phyloP scores from a whole-genome alignment of 805 yeast genomes.

The Priceomyces melissophilus region DNA sequence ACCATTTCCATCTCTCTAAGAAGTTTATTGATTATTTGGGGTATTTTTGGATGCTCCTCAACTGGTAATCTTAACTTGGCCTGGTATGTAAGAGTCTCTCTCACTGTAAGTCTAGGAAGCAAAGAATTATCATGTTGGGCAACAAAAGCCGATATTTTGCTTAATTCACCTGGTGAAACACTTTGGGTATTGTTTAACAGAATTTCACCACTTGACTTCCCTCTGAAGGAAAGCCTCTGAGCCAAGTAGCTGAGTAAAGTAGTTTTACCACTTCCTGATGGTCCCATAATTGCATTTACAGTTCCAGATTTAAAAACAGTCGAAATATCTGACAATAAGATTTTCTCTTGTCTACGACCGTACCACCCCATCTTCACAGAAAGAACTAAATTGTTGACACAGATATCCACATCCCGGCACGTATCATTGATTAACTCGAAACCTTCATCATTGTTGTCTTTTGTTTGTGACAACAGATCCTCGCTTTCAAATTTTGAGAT shows the following conservation, averaged over 20 bases:
- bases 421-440: neutral
- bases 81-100: conserved; percentile 71
- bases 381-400: conserved; percentile 30
- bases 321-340: conserved; percentile 21
- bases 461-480: neutral
- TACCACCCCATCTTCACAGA: conserved; percentile 28
- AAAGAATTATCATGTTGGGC: conserved; percentile 77
- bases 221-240: conserved; percentile 43
- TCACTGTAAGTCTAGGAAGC: conserved; percentile 67
- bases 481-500: neutral
- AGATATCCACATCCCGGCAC: conserved; percentile 9
- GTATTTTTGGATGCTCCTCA: conserved; percentile 33
- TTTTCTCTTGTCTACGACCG: neutral
- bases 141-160: conserved; percentile 62
- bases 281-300: conserved; percentile 45
- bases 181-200: conserved; percentile 23
- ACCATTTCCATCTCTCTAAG: conserved; percentile 64
- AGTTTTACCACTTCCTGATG: conserved; percentile 45
- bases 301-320: conserved; percentile 30
- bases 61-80: conserved; percentile 63
- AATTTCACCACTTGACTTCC: conserved; percentile 22
- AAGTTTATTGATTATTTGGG: conserved; percentile 52
- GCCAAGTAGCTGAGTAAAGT: conserved; percentile 44
- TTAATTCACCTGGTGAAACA: conserved; percentile 21
- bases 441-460: neutral